Conservation (phyloP, 768 basidiomycete species). For the Hericium rajendrae region DNA sequence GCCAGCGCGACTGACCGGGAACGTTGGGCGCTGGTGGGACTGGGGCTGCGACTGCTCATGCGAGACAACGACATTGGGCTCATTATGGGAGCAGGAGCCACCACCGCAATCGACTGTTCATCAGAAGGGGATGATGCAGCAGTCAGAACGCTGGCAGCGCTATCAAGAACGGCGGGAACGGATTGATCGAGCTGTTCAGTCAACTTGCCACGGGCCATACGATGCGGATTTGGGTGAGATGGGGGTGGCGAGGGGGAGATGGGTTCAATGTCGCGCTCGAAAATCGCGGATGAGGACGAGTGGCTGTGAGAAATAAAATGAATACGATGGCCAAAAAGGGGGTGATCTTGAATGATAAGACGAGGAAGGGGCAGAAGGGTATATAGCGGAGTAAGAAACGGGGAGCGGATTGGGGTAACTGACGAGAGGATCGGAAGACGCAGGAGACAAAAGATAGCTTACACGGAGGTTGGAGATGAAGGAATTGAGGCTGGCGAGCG, state of each 20-base stretch:
- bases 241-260: constrained; percentile 31
- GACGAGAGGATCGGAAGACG: constrained; percentile 1
- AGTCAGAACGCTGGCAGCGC: constrained; percentile 66
- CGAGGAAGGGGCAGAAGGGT: neutral
- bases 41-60: constrained; percentile 58
- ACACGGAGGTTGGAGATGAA: constrained; percentile 74
- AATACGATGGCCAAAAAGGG: neutral
- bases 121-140: constrained; percentile 23
- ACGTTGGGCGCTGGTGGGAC: constrained; percentile 33
- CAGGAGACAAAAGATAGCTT: constrained; percentile 21
- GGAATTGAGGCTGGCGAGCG: constrained; percentile 68
- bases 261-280: constrained; percentile 86
- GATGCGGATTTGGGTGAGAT: constrained; percentile 54
- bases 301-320: constrained; percentile 26
- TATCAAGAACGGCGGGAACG: constrained; percentile 82
- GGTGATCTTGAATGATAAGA: neutral
- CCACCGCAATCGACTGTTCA: constrained; percentile 51
- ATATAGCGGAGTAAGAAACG: neutral
- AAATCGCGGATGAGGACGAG: constrained; percentile 83
- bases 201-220: constrained; percentile 59
- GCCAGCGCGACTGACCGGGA: constrained; percentile 13
- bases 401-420: neutral
- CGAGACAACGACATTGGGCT: constrained; percentile 58
- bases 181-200: constrained; percentile 68
- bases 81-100: constrained; percentile 48